These are phyloP conservation scores for Fusarium brevicatenulatum DNA, from an alignment of 2,329 filamentous ascomycete genomes.

Conservation along the genomic window DNA sequence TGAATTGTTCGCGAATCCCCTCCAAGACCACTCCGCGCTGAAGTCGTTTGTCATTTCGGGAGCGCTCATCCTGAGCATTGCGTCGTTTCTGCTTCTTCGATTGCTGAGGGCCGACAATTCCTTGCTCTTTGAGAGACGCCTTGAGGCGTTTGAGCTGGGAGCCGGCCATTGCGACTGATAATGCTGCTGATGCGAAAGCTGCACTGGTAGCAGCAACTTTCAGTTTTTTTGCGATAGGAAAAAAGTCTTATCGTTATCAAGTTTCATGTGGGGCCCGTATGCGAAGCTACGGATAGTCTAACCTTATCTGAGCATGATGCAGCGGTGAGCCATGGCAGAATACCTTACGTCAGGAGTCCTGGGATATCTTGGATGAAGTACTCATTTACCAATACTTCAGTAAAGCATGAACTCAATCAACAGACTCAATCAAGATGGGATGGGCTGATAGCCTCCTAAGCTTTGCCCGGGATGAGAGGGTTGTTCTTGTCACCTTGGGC, in stretches of 20 bases:
- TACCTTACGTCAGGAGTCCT: constrained; percentile 27
- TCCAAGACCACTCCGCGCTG: constrained; percentile 82
- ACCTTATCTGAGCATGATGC: background rate
- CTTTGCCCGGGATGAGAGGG: constrained; percentile 60
- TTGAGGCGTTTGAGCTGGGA: constrained; percentile 98
- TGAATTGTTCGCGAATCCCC: constrained; percentile 93
- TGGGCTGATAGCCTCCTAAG: constrained; percentile 45
- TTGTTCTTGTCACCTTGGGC: constrained; percentile 64
- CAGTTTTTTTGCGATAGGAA: constrained; percentile 41
- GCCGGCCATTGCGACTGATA: constrained; percentile 75
- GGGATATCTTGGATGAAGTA: background rate
- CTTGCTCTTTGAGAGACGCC: constrained; percentile 86
- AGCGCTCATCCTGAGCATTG: constrained; percentile 72
- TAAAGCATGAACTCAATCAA: constrained; percentile 29
- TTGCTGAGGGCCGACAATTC: constrained; percentile 88
- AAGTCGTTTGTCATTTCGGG: constrained; percentile 76
- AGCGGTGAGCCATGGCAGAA: constrained; percentile 33
- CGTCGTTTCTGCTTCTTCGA: constrained; percentile 94
- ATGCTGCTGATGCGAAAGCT: constrained; percentile 29
- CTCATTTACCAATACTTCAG: background rate
- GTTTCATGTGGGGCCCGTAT: constrained; percentile 14
- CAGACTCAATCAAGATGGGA: constrained; percentile 51
- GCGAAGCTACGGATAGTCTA: constrained; percentile 2
- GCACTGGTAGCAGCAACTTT: background rate
- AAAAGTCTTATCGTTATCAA: constrained; percentile 46